Evolutionary conservation across 2,329 filamentous ascomycete species (phyloP).

Genomic region (Fonsecaea multimorphosa): DNA sequence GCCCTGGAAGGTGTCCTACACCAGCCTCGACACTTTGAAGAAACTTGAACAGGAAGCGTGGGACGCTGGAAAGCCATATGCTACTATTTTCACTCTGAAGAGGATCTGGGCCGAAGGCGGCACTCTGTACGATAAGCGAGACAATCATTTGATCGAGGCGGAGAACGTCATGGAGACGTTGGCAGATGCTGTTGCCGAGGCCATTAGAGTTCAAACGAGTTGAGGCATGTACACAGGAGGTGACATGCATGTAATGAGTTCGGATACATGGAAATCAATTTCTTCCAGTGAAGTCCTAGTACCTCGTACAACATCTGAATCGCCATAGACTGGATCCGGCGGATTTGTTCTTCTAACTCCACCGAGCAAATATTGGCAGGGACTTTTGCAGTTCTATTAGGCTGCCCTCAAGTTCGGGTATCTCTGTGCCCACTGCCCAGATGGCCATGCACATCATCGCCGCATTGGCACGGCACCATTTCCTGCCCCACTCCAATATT

Average conservation of each 20-base stretch:
- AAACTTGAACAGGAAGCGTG: slow-evolving; percentile 64
- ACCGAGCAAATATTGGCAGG: background rate
- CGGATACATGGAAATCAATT: background rate
- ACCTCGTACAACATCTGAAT: too few species aligned
- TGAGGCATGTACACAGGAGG: background rate
- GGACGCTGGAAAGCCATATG: slow-evolving; percentile 58
- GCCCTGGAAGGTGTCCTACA: slow-evolving; percentile 61
- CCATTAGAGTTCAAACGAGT: slow-evolving; percentile 32
- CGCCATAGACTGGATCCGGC: background rate
- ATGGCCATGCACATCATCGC: background rate
- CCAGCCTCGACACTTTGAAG: slow-evolving; percentile 60
- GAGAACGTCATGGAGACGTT: slow-evolving; percentile 32
- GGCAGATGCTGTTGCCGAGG: slow-evolving; percentile 32
- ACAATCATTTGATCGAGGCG: slow-evolving; percentile 65
- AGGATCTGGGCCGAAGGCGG: slow-evolving; percentile 76
- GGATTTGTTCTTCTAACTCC: background rate
- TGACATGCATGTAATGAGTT: background rate
- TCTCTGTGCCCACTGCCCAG: background rate
- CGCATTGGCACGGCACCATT: background rate
- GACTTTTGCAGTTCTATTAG: background rate
- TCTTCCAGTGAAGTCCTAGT: background rate
- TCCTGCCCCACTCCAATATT: background rate
- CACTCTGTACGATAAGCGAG: slow-evolving; percentile 71
- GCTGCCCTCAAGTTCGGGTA: background rate
- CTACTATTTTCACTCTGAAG: slow-evolving; percentile 65